Evolutionary conservation across 345 rosid genomes (phyloP).

Genomic region (Dipteronia sinensis): DNA sequence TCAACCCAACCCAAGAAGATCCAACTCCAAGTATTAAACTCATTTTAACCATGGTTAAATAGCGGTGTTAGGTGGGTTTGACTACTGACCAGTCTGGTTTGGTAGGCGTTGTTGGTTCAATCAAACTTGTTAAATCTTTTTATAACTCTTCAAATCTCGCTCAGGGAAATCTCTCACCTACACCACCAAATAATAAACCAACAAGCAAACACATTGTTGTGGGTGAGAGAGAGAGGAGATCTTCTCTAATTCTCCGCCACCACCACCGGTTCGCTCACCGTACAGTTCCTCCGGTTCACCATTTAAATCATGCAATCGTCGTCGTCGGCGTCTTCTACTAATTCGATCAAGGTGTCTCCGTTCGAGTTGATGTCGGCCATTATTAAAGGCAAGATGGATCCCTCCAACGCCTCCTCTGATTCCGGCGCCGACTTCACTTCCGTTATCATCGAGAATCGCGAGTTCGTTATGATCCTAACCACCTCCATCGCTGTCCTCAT

Average conservation of each 20-base stretch:
- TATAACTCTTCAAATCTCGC: neutral
- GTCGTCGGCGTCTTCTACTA: conserved; percentile 24
- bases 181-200: conserved; percentile 41
- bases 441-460: conserved; percentile 65
- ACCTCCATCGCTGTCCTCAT: conserved; percentile 88
- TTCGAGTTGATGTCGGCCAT: conserved; percentile 84
- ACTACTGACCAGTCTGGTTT: conserved; percentile 56
- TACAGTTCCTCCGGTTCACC: neutral
- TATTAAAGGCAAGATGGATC: conserved; percentile 73
- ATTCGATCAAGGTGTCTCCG: conserved; percentile 54
- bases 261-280: neutral
- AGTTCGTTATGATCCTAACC: conserved; percentile 71
- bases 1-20: neutral
- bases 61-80: conserved; percentile 51
- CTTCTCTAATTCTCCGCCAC: conserved; percentile 20
- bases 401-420: conserved; percentile 57
- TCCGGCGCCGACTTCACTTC: conserved; percentile 51
- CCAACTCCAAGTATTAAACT: too few species aligned
- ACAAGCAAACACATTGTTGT: conserved; percentile 10
- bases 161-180: conserved; percentile 44
- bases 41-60: conserved; percentile 41
- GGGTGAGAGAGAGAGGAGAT: conserved; percentile 18
- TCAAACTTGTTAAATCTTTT: conserved; percentile 3
- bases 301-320: conserved; percentile 16
- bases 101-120: conserved; percentile 56